Conservation (phyloP, 1,284 basidiomycete species). For the Trichosporon ovoides region DNA sequence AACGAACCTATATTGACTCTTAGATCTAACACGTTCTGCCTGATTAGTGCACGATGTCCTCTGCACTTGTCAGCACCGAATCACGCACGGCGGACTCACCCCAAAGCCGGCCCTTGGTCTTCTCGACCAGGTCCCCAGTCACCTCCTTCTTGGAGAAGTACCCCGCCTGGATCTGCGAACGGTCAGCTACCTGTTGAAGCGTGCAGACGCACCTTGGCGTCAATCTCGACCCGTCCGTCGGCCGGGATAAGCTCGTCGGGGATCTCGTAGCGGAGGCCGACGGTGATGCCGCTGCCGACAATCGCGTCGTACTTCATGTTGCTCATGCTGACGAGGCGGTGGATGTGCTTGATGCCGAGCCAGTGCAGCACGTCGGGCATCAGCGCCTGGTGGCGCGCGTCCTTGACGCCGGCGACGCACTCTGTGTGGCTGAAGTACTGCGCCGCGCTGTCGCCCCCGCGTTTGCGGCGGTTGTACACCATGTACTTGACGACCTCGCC, state of each 20-base stretch:
- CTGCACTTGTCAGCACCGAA: slow-evolving; percentile 12
- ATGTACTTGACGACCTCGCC: slow-evolving; percentile 67
- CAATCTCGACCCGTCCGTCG: slow-evolving; percentile 90
- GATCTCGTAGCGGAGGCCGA: slow-evolving; percentile 74
- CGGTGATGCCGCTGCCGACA: slow-evolving; percentile 78
- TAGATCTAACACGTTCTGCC: neutral
- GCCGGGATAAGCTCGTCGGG: slow-evolving; percentile 82
- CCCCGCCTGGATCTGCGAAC: slow-evolving; percentile 67
- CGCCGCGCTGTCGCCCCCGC: slow-evolving; percentile 84
- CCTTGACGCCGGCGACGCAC: slow-evolving; percentile 88
- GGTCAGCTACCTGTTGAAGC: neutral
- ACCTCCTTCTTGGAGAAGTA: slow-evolving; percentile 76
- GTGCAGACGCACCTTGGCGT: slow-evolving; percentile 58
- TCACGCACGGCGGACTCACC: slow-evolving; percentile 46
- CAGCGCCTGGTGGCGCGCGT: slow-evolving; percentile 89
- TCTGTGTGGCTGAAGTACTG: slow-evolving; percentile 93
- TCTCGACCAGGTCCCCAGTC: slow-evolving; percentile 66
- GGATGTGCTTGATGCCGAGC: slow-evolving; percentile 83
- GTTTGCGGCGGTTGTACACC: slow-evolving; percentile 92
- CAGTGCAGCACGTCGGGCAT: slow-evolving; percentile 96
- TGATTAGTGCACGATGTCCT: slow-evolving; percentile 31
- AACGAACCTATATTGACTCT: too few relatives aligned
- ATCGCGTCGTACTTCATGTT: slow-evolving; percentile 90
- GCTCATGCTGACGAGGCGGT: slow-evolving; percentile 82
- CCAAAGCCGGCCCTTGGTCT: slow-evolving; percentile 86